phyloP scores from a whole-genome alignment of 352 stramenopile genomes.

The Pythium vanterpoolii region DNA sequence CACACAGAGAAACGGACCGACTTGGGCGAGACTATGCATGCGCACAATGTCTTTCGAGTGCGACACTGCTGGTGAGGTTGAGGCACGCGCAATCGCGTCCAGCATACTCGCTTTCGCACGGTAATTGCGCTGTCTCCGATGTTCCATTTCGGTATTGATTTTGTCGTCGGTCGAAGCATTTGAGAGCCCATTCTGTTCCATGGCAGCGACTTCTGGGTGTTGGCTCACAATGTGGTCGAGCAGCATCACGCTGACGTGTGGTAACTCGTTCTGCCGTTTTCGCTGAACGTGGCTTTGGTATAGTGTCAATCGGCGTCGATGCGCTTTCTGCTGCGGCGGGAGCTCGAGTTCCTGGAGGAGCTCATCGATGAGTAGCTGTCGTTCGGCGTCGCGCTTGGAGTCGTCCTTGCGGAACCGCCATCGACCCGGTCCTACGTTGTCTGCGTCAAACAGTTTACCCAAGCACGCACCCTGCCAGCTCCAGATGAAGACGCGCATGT shows the following conservation, averaged over 20 bases:
- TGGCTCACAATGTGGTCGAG: slow-evolving; percentile 70
- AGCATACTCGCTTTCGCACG: slow-evolving; percentile 28
- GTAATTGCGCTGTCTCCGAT: slow-evolving; percentile 14
- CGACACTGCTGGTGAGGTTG: background rate
- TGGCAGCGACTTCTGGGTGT: slow-evolving; percentile 45
- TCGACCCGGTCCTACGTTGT: slow-evolving; percentile 39
- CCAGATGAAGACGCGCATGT: slow-evolving; percentile 72
- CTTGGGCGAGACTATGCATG: slow-evolving; percentile 49
- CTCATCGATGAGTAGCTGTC: slow-evolving; percentile 32
- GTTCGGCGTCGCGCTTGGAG: slow-evolving; percentile 39
- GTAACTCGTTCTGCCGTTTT: slow-evolving; percentile 43
- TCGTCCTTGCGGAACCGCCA: slow-evolving; percentile 65
- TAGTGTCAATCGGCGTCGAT: slow-evolving; percentile 35
- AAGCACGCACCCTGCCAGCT: slow-evolving; percentile 57
- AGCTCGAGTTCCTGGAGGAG: slow-evolving; percentile 50
- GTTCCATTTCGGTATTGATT: slow-evolving; percentile 20
- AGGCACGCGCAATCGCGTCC: slow-evolving; percentile 4
- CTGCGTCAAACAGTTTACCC: slow-evolving; percentile 60
- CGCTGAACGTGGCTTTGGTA: slow-evolving; percentile 50
- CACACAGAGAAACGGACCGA: slow-evolving; percentile 32
- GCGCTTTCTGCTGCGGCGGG: slow-evolving; percentile 36
- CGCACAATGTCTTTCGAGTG: slow-evolving; percentile 17
- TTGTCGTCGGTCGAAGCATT: slow-evolving; percentile 15
- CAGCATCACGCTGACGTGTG: slow-evolving; percentile 47
- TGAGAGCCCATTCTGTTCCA: slow-evolving; percentile 21